Conservation (phyloP, 2,329 filamentous ascomycete species). For the Epichloe gansuensis region DNA sequence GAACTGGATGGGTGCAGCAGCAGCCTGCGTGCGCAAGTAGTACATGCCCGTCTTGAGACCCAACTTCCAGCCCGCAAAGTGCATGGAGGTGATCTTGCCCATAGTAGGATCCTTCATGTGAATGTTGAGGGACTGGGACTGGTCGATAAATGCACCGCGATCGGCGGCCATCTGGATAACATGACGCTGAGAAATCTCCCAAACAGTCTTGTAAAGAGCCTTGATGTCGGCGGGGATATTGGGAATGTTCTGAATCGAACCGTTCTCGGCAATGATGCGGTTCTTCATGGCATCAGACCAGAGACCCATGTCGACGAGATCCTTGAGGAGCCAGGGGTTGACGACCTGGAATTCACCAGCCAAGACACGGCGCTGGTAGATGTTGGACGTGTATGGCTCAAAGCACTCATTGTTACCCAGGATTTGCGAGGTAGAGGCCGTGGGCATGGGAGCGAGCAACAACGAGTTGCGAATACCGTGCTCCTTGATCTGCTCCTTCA, state of each 20-base stretch:
- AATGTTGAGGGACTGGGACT: conserved; percentile 98
- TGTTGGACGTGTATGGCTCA: conserved; percentile 99
- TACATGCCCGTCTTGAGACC: conserved; percentile 99
- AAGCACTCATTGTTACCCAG: conserved; percentile 99
- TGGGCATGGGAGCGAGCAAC: conserved; percentile 94
- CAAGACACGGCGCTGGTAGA: conserved; percentile 95
- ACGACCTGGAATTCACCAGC: conserved; percentile 99
- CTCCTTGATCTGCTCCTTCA: conserved; percentile 86
- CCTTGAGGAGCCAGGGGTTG: conserved; percentile 97
- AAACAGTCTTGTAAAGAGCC: conserved; percentile 97
- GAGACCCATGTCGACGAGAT: conserved; percentile 91
- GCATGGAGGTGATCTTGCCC: conserved; percentile 99
- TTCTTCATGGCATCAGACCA: conserved; percentile 99
- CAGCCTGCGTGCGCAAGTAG: conserved; percentile 96
- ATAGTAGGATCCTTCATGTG: conserved; percentile 99
- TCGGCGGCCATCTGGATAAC: conserved; percentile 98
- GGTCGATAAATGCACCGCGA: conserved; percentile 96
- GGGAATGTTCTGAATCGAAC: conserved; percentile 91
- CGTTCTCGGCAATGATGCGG: conserved; percentile 94
- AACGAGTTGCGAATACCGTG: conserved; percentile 92
- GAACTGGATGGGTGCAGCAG: conserved; percentile 94
- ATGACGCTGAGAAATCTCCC: conserved; percentile 94
- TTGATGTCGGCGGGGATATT: conserved; percentile 96
- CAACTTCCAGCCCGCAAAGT: conserved; percentile 98
- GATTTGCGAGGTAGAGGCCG: conserved; percentile 93